phyloP scores from a whole-genome alignment of 345 rosid species.

The Melaleuca quinquenervia region DNA sequence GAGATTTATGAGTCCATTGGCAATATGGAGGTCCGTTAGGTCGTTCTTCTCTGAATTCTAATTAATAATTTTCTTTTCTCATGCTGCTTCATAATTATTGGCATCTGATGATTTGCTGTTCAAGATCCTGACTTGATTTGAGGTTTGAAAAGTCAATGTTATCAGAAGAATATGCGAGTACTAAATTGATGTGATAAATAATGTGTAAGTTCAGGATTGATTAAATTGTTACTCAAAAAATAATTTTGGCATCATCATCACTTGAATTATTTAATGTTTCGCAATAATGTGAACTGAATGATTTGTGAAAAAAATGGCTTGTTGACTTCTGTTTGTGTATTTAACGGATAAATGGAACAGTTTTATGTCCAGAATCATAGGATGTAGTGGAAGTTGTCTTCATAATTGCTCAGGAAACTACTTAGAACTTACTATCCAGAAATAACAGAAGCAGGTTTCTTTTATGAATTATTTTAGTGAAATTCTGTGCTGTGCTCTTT shows the following conservation, averaged over 20 bases:
- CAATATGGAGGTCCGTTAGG: slow-evolving; percentile 63
- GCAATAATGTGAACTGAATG: neutral
- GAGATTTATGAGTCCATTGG: slow-evolving; percentile 56
- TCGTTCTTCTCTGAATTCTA: neutral
- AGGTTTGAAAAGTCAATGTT: neutral
- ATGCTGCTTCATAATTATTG: neutral
- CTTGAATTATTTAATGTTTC: neutral
- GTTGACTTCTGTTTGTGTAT: neutral
- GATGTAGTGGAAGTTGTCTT: neutral
- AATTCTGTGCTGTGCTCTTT: neutral
- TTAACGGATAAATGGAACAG: neutral
- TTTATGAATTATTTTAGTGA: neutral
- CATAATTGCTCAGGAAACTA: neutral
- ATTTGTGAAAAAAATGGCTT: neutral
- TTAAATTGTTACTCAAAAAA: neutral
- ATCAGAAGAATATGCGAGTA: neutral
- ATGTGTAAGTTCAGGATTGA: neutral
- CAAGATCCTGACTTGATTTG: neutral
- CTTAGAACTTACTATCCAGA: neutral
- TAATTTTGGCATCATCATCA: neutral
- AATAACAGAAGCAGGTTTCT: neutral
- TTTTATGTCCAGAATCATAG: neutral
- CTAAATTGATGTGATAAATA: neutral
- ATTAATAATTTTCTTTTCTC: neutral
- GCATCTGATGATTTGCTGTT: neutral